A percentile compares a stretch with the other conserved stretches of the same genome.
Evolutionary conservation across 495 filamentous ascomycete genomes (phyloP).

Genomic region (Margaritispora aquatica): DNA sequence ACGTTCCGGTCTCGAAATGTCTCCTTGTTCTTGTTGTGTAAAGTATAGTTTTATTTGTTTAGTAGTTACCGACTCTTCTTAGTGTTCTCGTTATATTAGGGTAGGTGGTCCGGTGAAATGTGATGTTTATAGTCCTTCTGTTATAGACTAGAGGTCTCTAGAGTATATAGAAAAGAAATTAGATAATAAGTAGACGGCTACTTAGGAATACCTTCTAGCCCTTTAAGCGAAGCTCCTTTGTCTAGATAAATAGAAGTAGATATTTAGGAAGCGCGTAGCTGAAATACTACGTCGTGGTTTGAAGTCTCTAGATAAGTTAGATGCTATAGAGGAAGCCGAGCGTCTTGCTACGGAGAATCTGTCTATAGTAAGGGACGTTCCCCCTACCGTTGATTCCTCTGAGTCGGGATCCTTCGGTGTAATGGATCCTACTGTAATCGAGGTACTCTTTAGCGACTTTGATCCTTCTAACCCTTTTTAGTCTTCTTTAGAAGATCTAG

Average conservation of each 20-base stretch:
- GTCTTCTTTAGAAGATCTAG: background rate
- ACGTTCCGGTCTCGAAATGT: background rate
- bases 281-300: background rate
- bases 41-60: background rate
- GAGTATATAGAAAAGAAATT: background rate
- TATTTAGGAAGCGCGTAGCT: background rate
- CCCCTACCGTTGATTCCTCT: background rate
- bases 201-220: background rate
- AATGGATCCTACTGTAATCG: background rate
- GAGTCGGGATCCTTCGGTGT: background rate
- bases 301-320: background rate
- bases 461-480: background rate
- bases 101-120: background rate
- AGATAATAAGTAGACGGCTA: background rate
- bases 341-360: background rate
- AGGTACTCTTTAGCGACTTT: background rate
- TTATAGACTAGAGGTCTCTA: background rate
- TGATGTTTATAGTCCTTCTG: background rate
- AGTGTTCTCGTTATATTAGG: background rate
- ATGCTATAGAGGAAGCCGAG: background rate
- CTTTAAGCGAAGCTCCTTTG: background rate
- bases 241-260: background rate
- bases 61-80: background rate
- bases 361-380: background rate
- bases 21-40: background rate